phyloP scores from a whole-genome alignment of 495 filamentous ascomycete species.

The Cercophora newfieldiana region DNA sequence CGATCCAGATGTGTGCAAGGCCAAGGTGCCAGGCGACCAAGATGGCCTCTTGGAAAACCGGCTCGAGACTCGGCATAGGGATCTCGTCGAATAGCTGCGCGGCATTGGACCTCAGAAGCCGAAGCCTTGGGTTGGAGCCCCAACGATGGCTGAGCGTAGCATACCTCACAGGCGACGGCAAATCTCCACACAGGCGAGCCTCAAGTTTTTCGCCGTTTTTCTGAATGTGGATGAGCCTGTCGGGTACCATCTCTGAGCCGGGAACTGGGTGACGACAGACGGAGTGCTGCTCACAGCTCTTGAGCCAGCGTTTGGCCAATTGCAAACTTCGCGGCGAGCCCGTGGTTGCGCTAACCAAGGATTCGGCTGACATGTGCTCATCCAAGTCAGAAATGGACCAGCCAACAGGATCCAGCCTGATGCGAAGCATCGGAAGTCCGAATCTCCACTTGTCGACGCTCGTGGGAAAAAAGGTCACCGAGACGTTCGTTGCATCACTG shows the following conservation, averaged over 20 bases:
- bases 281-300: neutral
- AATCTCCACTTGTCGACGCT: neutral
- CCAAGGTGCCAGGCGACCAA: neutral
- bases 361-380: neutral
- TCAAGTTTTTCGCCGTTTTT: neutral
- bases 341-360: neutral
- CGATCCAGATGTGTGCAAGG: neutral
- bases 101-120: neutral
- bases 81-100: neutral
- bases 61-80: neutral
- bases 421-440: neutral
- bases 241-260: neutral
- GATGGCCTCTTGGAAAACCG: conserved; percentile 3
- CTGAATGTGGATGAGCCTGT: neutral
- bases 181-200: neutral
- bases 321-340: neutral
- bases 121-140: neutral
- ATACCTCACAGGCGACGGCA: neutral
- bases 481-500: neutral
- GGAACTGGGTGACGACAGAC: neutral
- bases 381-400: neutral
- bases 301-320: neutral
- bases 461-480: neutral
- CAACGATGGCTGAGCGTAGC: conserved; percentile 1
- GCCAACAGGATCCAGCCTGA: neutral